Conservation (phyloP, 2,329 filamentous ascomycete genomes). For the Ramichloridium luteum region DNA sequence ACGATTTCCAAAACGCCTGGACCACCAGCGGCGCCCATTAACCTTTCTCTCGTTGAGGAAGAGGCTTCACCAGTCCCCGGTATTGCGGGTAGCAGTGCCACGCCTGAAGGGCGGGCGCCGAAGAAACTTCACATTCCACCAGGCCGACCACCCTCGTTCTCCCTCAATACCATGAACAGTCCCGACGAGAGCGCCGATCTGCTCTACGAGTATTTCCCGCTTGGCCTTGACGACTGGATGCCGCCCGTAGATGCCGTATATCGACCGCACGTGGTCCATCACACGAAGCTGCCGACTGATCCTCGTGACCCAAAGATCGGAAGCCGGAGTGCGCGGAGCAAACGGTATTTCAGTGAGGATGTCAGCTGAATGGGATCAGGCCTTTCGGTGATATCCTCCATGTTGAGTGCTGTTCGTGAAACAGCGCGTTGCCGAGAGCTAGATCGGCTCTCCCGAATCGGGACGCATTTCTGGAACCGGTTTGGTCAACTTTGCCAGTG, state of each 20-base stretch:
- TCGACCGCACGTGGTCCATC: constrained; percentile 84
- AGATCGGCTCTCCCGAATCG: too few species aligned
- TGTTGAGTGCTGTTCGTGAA: too few species aligned
- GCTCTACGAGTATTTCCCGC: constrained; percentile 87
- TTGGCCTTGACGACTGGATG: constrained; percentile 87
- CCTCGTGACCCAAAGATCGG: constrained; percentile 22
- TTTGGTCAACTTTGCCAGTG: too few species aligned
- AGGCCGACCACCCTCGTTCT: constrained; percentile 34
- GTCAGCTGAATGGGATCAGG: constrained; percentile 21
- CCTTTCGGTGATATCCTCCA: too few species aligned
- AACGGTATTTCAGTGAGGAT: constrained; percentile 39
- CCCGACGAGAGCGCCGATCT: constrained; percentile 67
- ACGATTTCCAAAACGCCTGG: constrained; percentile 26
- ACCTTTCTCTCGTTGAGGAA: constrained; percentile 45
- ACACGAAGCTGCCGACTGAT: constrained; percentile 48
- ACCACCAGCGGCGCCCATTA: constrained; percentile 37
- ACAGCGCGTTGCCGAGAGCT: too few species aligned
- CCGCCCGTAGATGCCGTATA: constrained; percentile 83
- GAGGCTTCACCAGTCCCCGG: constrained; percentile 37
- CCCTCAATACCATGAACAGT: constrained; percentile 43
- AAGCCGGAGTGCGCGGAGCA: constrained; percentile 24
- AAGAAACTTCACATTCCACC: constrained; percentile 23
- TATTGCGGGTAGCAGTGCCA: constrained; percentile 11
- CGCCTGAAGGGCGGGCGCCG: constrained; percentile 13
- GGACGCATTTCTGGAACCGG: too few species aligned